Conservation (phyloP, 495 filamentous ascomycete genomes). For the Glarea lozoyensis region DNA sequence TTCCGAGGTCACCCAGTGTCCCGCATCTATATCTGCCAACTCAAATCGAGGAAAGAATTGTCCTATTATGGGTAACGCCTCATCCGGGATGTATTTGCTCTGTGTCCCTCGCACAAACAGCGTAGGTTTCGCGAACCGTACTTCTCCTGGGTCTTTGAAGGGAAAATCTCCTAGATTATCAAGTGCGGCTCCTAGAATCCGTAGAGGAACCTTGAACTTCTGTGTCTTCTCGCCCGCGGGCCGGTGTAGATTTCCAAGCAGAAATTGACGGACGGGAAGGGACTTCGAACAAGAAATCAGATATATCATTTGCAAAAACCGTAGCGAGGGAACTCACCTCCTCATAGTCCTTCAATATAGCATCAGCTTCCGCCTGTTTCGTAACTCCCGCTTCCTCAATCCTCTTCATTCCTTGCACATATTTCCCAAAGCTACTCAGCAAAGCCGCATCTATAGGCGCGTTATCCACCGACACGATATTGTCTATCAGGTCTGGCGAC, state of each 20-base stretch:
- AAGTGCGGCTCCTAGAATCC: conserved; percentile 44
- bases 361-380: conserved; percentile 68
- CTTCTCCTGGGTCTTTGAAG: conserved; percentile 52
- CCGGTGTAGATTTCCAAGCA: conserved; percentile 78
- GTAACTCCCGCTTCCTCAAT: conserved; percentile 60
- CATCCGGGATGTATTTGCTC: conserved; percentile 80
- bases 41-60: conserved; percentile 80
- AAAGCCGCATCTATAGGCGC: conserved; percentile 75
- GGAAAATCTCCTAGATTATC: conserved; percentile 80
- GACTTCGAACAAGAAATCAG: conserved; percentile 32
- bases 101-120: conserved; percentile 77
- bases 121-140: conserved; percentile 63
- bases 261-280: conserved; percentile 76
- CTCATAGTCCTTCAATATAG: conserved; percentile 71
- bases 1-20: conserved; percentile 94
- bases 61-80: conserved; percentile 79
- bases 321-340: conserved; percentile 30
- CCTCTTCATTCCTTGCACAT: conserved; percentile 76
- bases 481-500: conserved; percentile 51
- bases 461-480: conserved; percentile 84
- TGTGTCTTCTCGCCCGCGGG: conserved; percentile 18
- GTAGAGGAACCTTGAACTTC: conserved; percentile 39
- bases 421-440: conserved; percentile 64
- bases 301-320: not conserved
- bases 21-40: conserved; percentile 74